These are phyloP conservation scores for Leccinum insigne DNA, from an alignment of 1,284 basidiomycete genomes.

Conservation along the genomic window DNA sequence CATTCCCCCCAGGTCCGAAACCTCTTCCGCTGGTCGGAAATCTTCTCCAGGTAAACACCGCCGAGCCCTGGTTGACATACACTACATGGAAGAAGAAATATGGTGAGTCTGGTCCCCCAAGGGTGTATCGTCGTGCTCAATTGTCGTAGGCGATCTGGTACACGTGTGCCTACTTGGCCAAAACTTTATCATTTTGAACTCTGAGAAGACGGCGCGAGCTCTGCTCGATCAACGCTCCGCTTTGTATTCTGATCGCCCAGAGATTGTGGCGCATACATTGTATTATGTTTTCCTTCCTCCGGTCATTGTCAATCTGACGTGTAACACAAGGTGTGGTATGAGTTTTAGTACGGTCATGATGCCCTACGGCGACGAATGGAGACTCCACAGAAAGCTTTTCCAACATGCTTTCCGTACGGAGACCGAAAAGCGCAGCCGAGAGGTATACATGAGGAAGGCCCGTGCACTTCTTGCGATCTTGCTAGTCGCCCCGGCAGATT, in stretches of 20 bases:
- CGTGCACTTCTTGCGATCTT: conserved; percentile 22
- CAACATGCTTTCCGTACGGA: conserved; percentile 25
- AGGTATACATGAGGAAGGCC: conserved; percentile 19
- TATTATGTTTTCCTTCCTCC: conserved; percentile 2
- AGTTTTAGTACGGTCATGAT: conserved; percentile 27
- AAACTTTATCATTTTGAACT: conserved; percentile 24
- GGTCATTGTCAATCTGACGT: neutral
- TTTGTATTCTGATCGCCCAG: conserved; percentile 28
- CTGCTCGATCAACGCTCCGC: conserved; percentile 27
- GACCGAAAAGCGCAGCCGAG: conserved; percentile 13
- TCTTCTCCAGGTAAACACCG: conserved; percentile 17
- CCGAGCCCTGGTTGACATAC: conserved; percentile 27
- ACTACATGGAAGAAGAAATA: conserved; percentile 25
- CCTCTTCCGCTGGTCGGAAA: conserved; percentile 25
- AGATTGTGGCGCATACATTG: conserved; percentile 18
- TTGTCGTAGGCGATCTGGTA: conserved; percentile 21
- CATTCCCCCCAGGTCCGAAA: conserved; percentile 25
- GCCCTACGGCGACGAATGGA: conserved; percentile 26
- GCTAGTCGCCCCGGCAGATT: conserved; percentile 24
- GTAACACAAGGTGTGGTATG: conserved; percentile 19
- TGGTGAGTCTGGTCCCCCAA: conserved; percentile 4
- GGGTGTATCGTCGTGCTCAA: neutral
- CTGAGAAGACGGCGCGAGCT: conserved; percentile 25
- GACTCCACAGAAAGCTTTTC: conserved; percentile 28
- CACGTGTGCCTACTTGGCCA: conserved; percentile 25